Percentiles rank a stretch among this genome's conserved stretches.
Evolutionary conservation across 2,329 filamentous ascomycete genomes (phyloP).

Genomic region (Nemania serpens): DNA sequence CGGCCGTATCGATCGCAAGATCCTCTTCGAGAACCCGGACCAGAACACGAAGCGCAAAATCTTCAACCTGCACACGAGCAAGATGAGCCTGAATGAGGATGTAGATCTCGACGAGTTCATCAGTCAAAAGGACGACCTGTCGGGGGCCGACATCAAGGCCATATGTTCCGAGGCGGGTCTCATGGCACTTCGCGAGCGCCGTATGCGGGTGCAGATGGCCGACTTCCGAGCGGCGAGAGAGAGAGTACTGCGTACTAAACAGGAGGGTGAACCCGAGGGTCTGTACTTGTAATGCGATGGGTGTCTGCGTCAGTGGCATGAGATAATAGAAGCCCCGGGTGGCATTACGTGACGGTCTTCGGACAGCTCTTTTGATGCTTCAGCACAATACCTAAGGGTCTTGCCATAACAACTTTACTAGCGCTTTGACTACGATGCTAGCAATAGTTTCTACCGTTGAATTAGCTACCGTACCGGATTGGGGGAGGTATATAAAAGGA

Average conservation of each 20-base stretch:
- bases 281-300: slow-evolving; percentile 80
- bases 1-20: slow-evolving; percentile 98
- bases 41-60: slow-evolving; percentile 98
- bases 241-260: slow-evolving; percentile 96
- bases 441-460: too few relatives aligned
- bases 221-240: slow-evolving; percentile 94
- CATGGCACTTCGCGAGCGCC: slow-evolving; percentile 88
- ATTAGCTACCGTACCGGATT: too few relatives aligned
- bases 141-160: slow-evolving; percentile 96
- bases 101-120: slow-evolving; percentile 99
- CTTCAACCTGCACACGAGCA: slow-evolving; percentile 95
- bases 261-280: slow-evolving; percentile 96
- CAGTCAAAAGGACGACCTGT: slow-evolving; percentile 95
- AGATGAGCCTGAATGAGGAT: slow-evolving; percentile 95
- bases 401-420: too few relatives aligned
- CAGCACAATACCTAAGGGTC: too few relatives aligned
- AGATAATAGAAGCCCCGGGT: too few relatives aligned
- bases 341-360: too few relatives aligned
- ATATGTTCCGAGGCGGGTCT: slow-evolving; percentile 97
- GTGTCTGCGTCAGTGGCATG: too few relatives aligned
- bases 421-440: too few relatives aligned
- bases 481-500: too few relatives aligned
- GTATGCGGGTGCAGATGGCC: slow-evolving; percentile 99
- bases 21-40: slow-evolving; percentile 70
- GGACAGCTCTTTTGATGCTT: too few relatives aligned